Evolutionary conservation across 345 rosid genomes (phyloP).

Genomic region (Eucalyptus erythrocorys): DNA sequence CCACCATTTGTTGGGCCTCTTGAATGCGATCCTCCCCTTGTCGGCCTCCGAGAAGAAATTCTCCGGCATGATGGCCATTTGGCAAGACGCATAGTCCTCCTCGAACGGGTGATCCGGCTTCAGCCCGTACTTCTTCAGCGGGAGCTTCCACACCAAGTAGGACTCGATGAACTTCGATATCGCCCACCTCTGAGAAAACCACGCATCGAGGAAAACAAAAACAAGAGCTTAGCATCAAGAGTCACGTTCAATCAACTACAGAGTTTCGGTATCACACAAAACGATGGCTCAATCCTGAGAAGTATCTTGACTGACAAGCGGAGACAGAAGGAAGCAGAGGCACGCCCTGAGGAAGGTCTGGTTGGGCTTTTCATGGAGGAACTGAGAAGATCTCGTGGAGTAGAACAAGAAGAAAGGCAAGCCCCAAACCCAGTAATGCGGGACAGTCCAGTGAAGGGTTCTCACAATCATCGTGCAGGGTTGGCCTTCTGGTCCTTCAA

Average conservation of each 20-base stretch:
- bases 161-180: conserved; percentile 49
- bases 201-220: neutral
- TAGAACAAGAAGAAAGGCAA: conserved; percentile 58
- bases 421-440: conserved; percentile 51
- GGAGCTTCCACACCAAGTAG: conserved; percentile 39
- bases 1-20: conserved; percentile 38
- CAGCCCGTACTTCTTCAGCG: conserved; percentile 34
- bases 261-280: neutral
- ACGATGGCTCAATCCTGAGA: neutral
- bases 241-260: neutral
- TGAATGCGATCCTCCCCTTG: conserved; percentile 42
- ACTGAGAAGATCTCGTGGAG: conserved; percentile 52
- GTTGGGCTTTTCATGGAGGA: conserved; percentile 40
- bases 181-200: conserved; percentile 16
- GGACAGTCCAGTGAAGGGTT: conserved; percentile 57
- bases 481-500: conserved; percentile 31
- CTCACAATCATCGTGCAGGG: conserved; percentile 51
- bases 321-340: conserved; percentile 31
- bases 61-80: conserved; percentile 47
- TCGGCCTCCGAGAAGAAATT: conserved; percentile 43
- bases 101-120: conserved; percentile 48
- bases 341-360: conserved; percentile 17
- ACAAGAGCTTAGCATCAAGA: neutral
- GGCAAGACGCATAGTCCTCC: conserved; percentile 54
- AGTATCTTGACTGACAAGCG: conserved; percentile 18